Percentiles rank a stretch among this genome's conserved stretches.
Evolutionary conservation across 768 basidiomycete genomes (phyloP).

Genomic region (Gymnopilus junonius): DNA sequence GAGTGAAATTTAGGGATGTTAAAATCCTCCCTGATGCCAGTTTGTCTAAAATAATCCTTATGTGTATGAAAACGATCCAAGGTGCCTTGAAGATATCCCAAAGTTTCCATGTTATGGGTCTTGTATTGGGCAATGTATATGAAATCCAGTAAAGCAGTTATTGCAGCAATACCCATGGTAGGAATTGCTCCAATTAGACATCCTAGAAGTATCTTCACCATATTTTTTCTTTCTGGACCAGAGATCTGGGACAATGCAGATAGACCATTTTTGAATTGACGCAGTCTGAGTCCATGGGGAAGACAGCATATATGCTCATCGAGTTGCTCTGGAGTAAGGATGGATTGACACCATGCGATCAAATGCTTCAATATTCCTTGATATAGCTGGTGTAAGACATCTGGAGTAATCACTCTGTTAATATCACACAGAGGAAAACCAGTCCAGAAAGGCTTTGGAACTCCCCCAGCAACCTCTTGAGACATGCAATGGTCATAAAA

Average conservation of each 20-base stretch:
- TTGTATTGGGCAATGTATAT: conserved; percentile 32
- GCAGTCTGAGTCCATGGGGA: conserved; percentile 32
- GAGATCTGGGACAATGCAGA: conserved; percentile 43
- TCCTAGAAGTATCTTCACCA: conserved; percentile 36
- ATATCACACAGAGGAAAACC: conserved; percentile 21
- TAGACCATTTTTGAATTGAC: conserved; percentile 45
- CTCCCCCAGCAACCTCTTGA: conserved; percentile 20
- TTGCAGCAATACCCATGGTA: conserved; percentile 11
- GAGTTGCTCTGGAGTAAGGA: conserved; percentile 5
- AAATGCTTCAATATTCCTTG: conserved; percentile 26
- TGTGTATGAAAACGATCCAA: conserved; percentile 16
- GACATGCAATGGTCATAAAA: conserved; percentile 19
- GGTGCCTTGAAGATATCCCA: conserved; percentile 20
- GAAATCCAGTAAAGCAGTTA: conserved; percentile 33
- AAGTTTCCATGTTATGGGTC: conserved; percentile 21
- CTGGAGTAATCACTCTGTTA: conserved; percentile 18
- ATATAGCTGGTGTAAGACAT: conserved; percentile 25
- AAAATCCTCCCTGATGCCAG: conserved; percentile 25
- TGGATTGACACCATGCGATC: conserved; percentile 13
- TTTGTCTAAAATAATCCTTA: conserved; percentile 19
- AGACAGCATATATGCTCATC: conserved; percentile 35
- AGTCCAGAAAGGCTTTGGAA: conserved; percentile 20
- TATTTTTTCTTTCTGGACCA: conserved; percentile 41
- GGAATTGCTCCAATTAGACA: conserved; percentile 29
- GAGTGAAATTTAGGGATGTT: no score